Evolutionary conservation across 305 asterid species (phyloP).

Genomic region (Vinca major): DNA sequence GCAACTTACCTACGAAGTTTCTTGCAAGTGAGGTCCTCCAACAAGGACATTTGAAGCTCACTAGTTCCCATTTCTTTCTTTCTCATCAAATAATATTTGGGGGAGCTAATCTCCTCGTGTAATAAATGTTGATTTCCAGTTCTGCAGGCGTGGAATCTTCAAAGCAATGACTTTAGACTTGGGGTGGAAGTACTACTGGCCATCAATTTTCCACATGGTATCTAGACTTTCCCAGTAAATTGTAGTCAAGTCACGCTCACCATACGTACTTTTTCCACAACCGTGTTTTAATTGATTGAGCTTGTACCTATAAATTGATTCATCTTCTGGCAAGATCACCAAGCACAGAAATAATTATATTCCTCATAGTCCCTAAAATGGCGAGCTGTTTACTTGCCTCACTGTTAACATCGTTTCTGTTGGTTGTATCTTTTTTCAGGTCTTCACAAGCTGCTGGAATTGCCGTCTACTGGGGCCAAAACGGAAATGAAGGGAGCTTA

Average conservation of each 20-base stretch:
- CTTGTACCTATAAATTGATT: constrained; percentile 6
- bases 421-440: constrained; percentile 6
- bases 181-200: not conserved
- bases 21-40: not conserved
- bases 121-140: not conserved
- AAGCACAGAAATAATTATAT: not conserved
- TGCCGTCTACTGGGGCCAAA: constrained; percentile 15
- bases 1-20: too few species aligned
- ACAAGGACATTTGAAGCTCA: not conserved
- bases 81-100: not conserved
- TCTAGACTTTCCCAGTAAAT: too few species aligned
- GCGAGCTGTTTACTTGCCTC: not conserved
- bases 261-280: not conserved
- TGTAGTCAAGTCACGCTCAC: too few species aligned
- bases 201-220: too few species aligned
- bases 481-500: constrained; percentile 8
- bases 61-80: not conserved
- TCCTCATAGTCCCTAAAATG: constrained; percentile 3
- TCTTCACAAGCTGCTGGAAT: constrained; percentile 13
- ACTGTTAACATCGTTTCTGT: constrained; percentile 3
- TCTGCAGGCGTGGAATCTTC: not conserved
- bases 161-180: not conserved
- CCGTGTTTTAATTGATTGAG: not conserved
- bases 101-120: not conserved
- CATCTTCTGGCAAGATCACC: not conserved